Evolutionary conservation across 208 protist genomes (phyloP).

Genomic region (Wallacemonas sp.): DNA sequence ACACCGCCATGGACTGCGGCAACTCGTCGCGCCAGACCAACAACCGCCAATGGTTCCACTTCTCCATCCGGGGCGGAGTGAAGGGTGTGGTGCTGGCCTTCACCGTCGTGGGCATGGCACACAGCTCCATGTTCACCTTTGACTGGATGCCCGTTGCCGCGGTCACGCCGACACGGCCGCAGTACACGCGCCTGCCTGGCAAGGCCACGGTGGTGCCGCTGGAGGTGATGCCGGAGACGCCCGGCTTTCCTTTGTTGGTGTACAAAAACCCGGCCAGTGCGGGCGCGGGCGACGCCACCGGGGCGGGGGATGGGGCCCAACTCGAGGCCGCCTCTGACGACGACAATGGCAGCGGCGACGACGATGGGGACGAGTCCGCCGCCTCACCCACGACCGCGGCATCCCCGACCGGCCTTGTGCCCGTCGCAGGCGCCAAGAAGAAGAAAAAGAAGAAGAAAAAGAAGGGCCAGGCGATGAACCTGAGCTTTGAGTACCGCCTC

Average conservation of each 20-base stretch:
- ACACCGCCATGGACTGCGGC: conserved; percentile 85
- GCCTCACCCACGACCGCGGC: conserved; percentile 20
- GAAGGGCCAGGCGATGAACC: conserved; percentile 72
- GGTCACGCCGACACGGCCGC: conserved; percentile 46
- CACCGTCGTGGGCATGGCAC: conserved; percentile 82
- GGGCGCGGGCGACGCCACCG: conserved; percentile 26
- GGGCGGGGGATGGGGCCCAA: not conserved
- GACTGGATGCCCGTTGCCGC: conserved; percentile 84
- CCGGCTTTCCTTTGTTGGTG: conserved; percentile 71
- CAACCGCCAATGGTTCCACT: conserved; percentile 94
- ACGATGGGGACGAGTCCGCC: conserved; percentile 25
- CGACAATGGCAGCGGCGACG: conserved; percentile 17
- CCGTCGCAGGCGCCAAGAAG: conserved; percentile 21
- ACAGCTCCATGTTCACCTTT: conserved; percentile 86
- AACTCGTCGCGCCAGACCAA: conserved; percentile 82
- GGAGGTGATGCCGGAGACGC: conserved; percentile 77
- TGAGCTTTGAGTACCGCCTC: conserved; percentile 82
- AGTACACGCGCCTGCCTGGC: conserved; percentile 72
- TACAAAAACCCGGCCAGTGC: conserved; percentile 34
- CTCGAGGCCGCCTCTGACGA: conserved; percentile 18
- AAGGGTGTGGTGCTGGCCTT: conserved; percentile 61
- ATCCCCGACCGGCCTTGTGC: conserved; percentile 21
- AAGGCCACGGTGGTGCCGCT: conserved; percentile 57
- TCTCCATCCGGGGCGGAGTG: conserved; percentile 76
- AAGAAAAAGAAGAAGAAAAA: conserved; percentile 56